A percentile compares a stretch with the other conserved stretches of the same genome.
phyloP scores from a whole-genome alignment of 345 rosid species.

The Brassica cretica region DNA sequence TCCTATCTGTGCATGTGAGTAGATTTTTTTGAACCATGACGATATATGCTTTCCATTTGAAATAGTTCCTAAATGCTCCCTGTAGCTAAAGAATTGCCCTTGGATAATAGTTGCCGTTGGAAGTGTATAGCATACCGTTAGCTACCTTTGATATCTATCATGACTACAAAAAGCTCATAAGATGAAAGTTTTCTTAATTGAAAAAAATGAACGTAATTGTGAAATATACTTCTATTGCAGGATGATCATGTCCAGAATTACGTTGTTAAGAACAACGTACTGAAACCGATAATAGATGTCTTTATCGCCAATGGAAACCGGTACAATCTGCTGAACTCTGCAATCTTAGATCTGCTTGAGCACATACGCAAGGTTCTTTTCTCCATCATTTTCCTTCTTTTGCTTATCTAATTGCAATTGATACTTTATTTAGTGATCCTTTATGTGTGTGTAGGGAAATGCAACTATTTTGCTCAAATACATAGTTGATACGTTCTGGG shows the following conservation, averaged over 20 bases:
- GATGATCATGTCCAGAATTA: constrained; percentile 83
- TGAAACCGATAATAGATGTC: constrained; percentile 82
- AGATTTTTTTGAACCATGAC: constrained; percentile 17
- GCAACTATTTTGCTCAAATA: constrained; percentile 70
- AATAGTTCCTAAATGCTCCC: constrained; percentile 14
- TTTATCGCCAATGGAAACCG: constrained; percentile 86
- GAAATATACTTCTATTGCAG: constrained; percentile 43
- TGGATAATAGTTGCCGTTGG: background rate
- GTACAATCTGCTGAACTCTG: constrained; percentile 88
- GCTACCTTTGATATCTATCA: no score
- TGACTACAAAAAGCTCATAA: no score
- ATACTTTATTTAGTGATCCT: constrained; percentile 6
- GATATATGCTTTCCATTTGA: background rate
- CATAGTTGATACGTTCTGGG: constrained; percentile 85
- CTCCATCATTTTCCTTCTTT: constrained; percentile 14
- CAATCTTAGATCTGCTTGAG: constrained; percentile 88
- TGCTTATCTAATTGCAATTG: constrained; percentile 8
- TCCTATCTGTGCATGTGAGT: constrained; percentile 83
- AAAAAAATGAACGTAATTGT: background rate
- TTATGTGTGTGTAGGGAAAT: constrained; percentile 59
- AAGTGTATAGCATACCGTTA: background rate
- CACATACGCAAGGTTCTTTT: constrained; percentile 77
- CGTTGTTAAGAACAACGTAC: constrained; percentile 78
- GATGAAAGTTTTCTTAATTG: no score
- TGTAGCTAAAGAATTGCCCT: constrained; percentile 3